Percentiles rank a stretch among this genome's conserved stretches.
phyloP scores from a whole-genome alignment of 805 yeast species.

The Pichia nanzhaoensis region DNA sequence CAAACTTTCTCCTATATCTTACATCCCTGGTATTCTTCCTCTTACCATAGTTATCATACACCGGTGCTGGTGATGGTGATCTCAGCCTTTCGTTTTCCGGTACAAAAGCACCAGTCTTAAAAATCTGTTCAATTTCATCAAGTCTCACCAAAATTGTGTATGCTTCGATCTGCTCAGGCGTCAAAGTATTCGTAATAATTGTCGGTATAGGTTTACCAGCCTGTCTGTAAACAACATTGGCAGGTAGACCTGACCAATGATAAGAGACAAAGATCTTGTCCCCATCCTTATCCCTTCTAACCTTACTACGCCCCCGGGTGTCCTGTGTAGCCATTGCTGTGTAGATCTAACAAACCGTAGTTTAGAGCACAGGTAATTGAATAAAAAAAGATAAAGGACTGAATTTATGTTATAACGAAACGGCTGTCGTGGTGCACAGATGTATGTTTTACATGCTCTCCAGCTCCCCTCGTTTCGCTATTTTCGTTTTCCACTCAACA shows the following conservation, averaged over 20 bases:
- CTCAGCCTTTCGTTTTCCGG: slow-evolving; percentile 40
- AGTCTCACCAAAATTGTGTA: slow-evolving; percentile 66
- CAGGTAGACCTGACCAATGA: slow-evolving; percentile 17
- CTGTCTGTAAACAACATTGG: slow-evolving; percentile 10
- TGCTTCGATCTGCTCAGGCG: slow-evolving; percentile 75
- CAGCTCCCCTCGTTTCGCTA: no score
- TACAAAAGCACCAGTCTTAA: slow-evolving; percentile 35
- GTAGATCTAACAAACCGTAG: no score
- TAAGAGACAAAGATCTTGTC: background rate
- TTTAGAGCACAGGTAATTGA: no score
- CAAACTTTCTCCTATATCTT: slow-evolving; percentile 53
- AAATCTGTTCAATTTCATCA: slow-evolving; percentile 65
- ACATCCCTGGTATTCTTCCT: slow-evolving; percentile 80
- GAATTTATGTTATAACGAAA: no score
- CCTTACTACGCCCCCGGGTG: background rate
- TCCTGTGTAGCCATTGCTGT: background rate
- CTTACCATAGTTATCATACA: slow-evolving; percentile 75
- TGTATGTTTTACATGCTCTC: no score
- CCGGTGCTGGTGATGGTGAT: slow-evolving; percentile 91
- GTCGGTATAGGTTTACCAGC: slow-evolving; percentile 16
- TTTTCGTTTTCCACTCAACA: no score
- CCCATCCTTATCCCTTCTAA: no score
- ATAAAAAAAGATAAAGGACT: no score
- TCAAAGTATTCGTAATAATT: slow-evolving; percentile 30
- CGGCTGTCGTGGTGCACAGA: no score